A percentile compares a stretch with the other conserved stretches of the same genome.
phyloP scores from a whole-genome alignment of 2,329 filamentous ascomycete species.

The Pseudocercospora eumusae region DNA sequence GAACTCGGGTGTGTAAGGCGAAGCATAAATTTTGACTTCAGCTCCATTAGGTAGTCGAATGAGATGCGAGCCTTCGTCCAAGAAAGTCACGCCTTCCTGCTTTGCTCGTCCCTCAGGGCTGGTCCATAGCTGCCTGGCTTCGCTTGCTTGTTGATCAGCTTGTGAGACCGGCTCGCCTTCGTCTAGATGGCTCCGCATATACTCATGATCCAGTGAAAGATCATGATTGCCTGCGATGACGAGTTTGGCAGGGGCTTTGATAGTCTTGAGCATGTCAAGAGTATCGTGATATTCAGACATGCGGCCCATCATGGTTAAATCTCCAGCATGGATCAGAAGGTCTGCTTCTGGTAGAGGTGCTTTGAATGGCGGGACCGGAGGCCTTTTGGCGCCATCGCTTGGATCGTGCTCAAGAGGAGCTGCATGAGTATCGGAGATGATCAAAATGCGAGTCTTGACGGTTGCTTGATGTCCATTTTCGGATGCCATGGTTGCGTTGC shows the following conservation, averaged over 20 bases:
- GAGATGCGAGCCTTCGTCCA: conserved; percentile 54
- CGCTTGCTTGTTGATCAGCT: conserved; percentile 12
- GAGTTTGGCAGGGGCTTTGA: conserved; percentile 41
- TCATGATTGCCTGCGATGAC: conserved; percentile 46
- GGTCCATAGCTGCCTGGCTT: conserved; percentile 18
- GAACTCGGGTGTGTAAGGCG: conserved; percentile 57
- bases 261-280: conserved; percentile 33
- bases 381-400: not conserved
- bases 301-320: conserved; percentile 41
- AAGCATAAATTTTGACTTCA: conserved; percentile 54
- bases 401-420: conserved; percentile 4
- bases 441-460: conserved; percentile 20
- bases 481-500: not conserved
- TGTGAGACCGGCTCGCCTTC: conserved; percentile 12
- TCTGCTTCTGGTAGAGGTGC: conserved; percentile 32
- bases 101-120: conserved; percentile 19
- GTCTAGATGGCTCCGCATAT: conserved; percentile 10
- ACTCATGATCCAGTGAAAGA: conserved; percentile 31
- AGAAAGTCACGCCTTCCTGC: conserved; percentile 53
- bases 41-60: conserved; percentile 54
- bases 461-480: conserved; percentile 1
- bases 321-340: conserved; percentile 46
- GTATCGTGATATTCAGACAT: conserved; percentile 36
- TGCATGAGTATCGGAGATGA: conserved; percentile 26
- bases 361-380: conserved; percentile 13